These are phyloP conservation scores for Begonia peltatifolia DNA, from an alignment of 306 rosid species.

Conservation along the genomic window DNA sequence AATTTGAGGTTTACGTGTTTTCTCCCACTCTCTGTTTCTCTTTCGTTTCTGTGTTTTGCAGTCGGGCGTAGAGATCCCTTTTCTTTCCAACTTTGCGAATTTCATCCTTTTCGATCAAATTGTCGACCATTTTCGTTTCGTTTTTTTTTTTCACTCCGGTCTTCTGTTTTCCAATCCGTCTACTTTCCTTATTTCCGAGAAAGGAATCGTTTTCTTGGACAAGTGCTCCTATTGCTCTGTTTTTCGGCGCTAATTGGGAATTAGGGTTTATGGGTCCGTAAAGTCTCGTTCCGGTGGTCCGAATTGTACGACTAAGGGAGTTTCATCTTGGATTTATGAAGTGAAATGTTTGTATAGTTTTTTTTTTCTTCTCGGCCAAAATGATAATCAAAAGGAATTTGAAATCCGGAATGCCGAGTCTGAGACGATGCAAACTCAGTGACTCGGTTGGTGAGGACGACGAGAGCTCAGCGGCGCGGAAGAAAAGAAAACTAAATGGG, in stretches of 20 bases:
- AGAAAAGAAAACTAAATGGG: conserved; percentile 63
- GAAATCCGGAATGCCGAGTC: conserved; percentile 96
- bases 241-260: conserved; percentile 16
- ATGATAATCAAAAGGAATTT: conserved; percentile 92
- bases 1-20: conserved; percentile 3
- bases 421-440: conserved; percentile 64
- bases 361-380: not conserved
- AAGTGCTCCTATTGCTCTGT: conserved; percentile 51
- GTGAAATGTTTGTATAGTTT: conserved; percentile 4
- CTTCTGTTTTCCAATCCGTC: conserved; percentile 1
- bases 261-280: conserved; percentile 55
- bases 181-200: not conserved
- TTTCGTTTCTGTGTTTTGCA: conserved; percentile 17
- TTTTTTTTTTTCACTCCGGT: conserved; percentile 14
- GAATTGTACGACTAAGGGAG: conserved; percentile 19
- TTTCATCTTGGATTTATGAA: conserved; percentile 8
- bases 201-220: conserved; percentile 5
- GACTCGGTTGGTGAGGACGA: conserved; percentile 67
- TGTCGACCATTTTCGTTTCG: conserved; percentile 17
- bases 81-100: conserved; percentile 23
- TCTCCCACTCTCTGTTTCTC: conserved; percentile 9
- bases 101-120: conserved; percentile 24
- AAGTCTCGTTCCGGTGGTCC: conserved; percentile 5
- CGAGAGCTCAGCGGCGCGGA: conserved; percentile 39
- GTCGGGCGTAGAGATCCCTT: conserved; percentile 54